A percentile compares a stretch with the other conserved stretches of the same genome.
These are phyloP conservation scores for Vachellia collinsii DNA, from an alignment of 306 rosid genomes.

Conservation along the genomic window DNA sequence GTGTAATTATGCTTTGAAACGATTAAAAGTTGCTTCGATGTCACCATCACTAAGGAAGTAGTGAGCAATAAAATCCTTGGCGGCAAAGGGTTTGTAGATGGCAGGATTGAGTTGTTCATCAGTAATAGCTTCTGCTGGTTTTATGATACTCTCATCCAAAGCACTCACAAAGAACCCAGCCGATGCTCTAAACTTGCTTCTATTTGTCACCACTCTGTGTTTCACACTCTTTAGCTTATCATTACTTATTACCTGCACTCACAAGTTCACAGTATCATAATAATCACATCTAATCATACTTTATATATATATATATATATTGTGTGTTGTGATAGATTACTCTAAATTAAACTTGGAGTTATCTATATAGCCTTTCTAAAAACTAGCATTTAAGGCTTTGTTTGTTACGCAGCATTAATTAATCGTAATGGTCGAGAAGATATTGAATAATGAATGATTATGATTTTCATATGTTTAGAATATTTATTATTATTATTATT, in stretches of 20 bases:
- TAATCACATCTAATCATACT: not conserved
- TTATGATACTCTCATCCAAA: constrained; percentile 33
- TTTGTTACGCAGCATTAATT: too few relatives aligned
- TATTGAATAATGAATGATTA: too few relatives aligned
- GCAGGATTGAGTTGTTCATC: constrained; percentile 34
- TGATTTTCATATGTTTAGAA: too few relatives aligned
- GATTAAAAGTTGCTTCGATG: not conserved
- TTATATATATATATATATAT: too few relatives aligned
- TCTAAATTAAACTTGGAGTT: not conserved
- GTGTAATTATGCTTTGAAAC: not conserved
- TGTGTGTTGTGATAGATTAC: not conserved
- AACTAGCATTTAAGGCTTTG: too few relatives aligned
- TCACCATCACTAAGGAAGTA: constrained; percentile 20
- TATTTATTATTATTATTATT: too few relatives aligned
- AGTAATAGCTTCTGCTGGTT: constrained; percentile 44
- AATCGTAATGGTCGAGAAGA: too few relatives aligned
- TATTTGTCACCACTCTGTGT: constrained; percentile 66
- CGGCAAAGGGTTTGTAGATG: constrained; percentile 35
- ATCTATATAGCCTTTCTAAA: too few relatives aligned
- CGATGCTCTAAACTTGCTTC: constrained; percentile 41
- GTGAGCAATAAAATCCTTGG: constrained; percentile 36
- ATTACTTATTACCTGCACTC: constrained; percentile 25
- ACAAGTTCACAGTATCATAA: not conserved
- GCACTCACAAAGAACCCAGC: constrained; percentile 37
- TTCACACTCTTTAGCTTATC: constrained; percentile 40